Evolutionary conservation across 2,329 filamentous ascomycete genomes (phyloP).

Genomic region (Diaporthe aspalathi): DNA sequence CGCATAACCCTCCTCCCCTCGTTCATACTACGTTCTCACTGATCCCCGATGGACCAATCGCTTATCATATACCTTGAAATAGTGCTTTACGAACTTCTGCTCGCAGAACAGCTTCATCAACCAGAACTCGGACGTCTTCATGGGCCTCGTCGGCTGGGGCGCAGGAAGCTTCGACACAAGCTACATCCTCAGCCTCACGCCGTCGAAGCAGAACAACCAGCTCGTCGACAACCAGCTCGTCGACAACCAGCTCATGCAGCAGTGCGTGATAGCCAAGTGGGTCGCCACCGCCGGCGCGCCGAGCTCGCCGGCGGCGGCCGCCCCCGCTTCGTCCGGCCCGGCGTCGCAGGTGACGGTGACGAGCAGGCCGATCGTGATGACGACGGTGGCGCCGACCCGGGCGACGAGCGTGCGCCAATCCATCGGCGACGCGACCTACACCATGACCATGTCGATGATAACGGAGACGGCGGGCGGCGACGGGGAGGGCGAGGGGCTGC

Average conservation of each 20-base stretch:
- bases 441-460: conserved; percentile 6
- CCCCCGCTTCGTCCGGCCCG: background rate
- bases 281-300: conserved; percentile 7
- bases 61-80: background rate
- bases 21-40: no score
- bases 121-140: conserved; percentile 59
- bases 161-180: conserved; percentile 57
- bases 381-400: background rate
- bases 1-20: fast-evolving
- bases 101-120: conserved; percentile 59
- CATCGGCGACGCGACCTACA: background rate
- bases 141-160: conserved; percentile 59
- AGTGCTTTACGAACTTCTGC: conserved; percentile 59
- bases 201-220: conserved; percentile 47
- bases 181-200: conserved; percentile 58
- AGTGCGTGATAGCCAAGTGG: conserved; percentile 56
- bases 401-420: background rate
- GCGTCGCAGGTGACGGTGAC: conserved; percentile 19
- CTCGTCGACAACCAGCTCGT: conserved; percentile 53
- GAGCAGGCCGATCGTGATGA: conserved; percentile 24
- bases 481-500: background rate
- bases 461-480: background rate
- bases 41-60: background rate
- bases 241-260: conserved; percentile 55
- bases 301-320: background rate